Percentiles rank a stretch among this genome's conserved stretches.
Conservation (phyloP, 495 filamentous ascomycete species). For the Penicillium goetzii region DNA sequence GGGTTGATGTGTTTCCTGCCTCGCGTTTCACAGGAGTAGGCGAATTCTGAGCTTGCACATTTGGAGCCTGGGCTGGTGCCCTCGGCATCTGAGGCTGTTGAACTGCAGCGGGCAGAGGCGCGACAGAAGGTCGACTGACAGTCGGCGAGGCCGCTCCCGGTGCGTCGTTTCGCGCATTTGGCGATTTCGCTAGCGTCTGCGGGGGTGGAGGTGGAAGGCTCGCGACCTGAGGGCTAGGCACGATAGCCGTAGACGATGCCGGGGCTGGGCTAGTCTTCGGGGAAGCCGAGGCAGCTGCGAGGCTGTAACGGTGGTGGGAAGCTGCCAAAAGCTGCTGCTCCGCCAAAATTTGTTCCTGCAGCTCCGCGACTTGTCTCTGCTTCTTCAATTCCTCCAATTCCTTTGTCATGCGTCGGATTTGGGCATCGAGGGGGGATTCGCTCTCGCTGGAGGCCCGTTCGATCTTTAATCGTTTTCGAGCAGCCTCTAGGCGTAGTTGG, state of each 20-base stretch:
- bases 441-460: neutral
- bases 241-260: neutral
- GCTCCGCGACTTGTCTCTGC: neutral
- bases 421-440: neutral
- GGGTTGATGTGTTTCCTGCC: neutral
- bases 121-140: neutral
- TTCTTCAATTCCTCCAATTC: conserved; percentile 9
- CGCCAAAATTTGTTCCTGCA: conserved; percentile 7
- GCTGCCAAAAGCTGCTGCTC: conserved; percentile 1
- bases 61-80: neutral
- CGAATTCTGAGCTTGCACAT: neutral
- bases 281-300: neutral
- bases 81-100: neutral
- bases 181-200: neutral
- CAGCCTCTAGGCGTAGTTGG: neutral
- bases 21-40: neutral
- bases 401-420: conserved; percentile 2
- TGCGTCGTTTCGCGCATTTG: neutral
- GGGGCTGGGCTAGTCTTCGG: conserved; percentile 1
- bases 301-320: neutral
- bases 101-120: neutral
- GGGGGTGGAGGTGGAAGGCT: neutral
- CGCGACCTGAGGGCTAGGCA: neutral
- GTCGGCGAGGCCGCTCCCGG: neutral
- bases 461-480: conserved; percentile 5